phyloP scores from a whole-genome alignment of 2,329 filamentous ascomycete genomes.

The Calonectria honghensis region DNA sequence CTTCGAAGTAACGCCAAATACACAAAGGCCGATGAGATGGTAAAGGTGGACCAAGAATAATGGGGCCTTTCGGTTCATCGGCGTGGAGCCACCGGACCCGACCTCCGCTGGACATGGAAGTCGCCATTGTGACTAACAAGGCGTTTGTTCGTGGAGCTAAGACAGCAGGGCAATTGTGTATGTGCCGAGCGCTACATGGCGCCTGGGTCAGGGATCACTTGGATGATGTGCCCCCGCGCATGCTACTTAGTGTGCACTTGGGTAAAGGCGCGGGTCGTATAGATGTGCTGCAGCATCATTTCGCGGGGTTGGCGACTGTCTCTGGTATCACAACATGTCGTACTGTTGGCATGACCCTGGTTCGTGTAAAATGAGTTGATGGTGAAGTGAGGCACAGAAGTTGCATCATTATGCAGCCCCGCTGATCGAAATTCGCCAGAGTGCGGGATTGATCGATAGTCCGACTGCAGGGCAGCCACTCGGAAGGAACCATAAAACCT shows the following conservation, averaged over 20 bases:
- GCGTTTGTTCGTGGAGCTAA: slow-evolving; percentile 31
- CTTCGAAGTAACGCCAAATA: too few relatives aligned
- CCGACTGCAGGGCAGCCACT: background rate
- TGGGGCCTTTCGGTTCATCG: slow-evolving; percentile 42
- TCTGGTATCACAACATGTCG: background rate
- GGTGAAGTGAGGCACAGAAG: slow-evolving; percentile 10
- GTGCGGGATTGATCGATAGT: background rate
- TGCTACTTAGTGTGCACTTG: slow-evolving; percentile 20
- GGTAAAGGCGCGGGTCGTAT: background rate
- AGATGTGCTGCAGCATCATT: background rate
- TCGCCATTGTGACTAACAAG: slow-evolving; percentile 50
- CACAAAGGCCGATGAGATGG: too few relatives aligned
- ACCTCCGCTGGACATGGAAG: slow-evolving; percentile 33
- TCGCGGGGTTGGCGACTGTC: slow-evolving; percentile 32
- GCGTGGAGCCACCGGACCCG: slow-evolving; percentile 36
- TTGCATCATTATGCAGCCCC: slow-evolving; percentile 32
- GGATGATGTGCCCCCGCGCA: slow-evolving; percentile 15
- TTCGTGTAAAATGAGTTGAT: background rate
- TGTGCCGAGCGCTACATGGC: slow-evolving; percentile 28
- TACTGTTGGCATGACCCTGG: background rate
- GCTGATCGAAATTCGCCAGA: slow-evolving; percentile 34
- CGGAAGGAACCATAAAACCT: background rate
- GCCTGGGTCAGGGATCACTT: background rate
- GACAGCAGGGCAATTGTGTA: slow-evolving; percentile 40
- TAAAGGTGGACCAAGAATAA: background rate